Evolutionary conservation across 352 stramenopile genomes (phyloP).

Genomic region (Phytopythium montanum): DNA sequence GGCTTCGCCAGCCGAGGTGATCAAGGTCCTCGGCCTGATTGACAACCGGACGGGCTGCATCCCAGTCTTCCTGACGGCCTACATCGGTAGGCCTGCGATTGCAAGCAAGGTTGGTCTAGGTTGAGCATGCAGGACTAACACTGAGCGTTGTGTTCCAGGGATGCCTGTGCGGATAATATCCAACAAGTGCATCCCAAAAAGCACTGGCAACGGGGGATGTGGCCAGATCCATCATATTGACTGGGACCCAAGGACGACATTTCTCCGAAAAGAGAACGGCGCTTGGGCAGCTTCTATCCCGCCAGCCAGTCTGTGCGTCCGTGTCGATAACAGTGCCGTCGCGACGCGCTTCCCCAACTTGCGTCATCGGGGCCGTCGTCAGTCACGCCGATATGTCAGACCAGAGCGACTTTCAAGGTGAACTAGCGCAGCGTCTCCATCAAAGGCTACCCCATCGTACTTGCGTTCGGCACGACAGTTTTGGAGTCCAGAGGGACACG

Average conservation of each 20-base stretch:
- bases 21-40: not conserved
- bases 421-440: slow-evolving; percentile 8
- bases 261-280: slow-evolving; percentile 1
- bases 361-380: slow-evolving; percentile 6
- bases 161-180: slow-evolving; percentile 15
- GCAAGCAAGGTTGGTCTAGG: not conserved
- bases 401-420: not conserved
- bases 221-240: slow-evolving; percentile 11
- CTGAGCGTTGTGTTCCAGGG: not conserved
- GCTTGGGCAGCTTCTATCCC: slow-evolving; percentile 4
- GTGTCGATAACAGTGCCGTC: not conserved
- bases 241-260: slow-evolving; percentile 4
- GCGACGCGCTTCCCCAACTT: not conserved
- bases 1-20: not conserved
- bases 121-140: too few relatives aligned
- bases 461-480: slow-evolving; percentile 19
- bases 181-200: slow-evolving; percentile 11
- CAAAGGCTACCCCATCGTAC: slow-evolving; percentile 18
- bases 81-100: slow-evolving; percentile 10
- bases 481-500: slow-evolving; percentile 17
- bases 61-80: slow-evolving; percentile 7
- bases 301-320: slow-evolving; percentile 10
- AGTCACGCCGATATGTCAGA: slow-evolving; percentile 9
- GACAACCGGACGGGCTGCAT: slow-evolving; percentile 9
- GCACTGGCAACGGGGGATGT: slow-evolving; percentile 10